Percentiles rank a stretch among this genome's conserved stretches.
These are phyloP conservation scores for Carpinus viminea DNA, from an alignment of 306 rosid species.

Conservation along the genomic window DNA sequence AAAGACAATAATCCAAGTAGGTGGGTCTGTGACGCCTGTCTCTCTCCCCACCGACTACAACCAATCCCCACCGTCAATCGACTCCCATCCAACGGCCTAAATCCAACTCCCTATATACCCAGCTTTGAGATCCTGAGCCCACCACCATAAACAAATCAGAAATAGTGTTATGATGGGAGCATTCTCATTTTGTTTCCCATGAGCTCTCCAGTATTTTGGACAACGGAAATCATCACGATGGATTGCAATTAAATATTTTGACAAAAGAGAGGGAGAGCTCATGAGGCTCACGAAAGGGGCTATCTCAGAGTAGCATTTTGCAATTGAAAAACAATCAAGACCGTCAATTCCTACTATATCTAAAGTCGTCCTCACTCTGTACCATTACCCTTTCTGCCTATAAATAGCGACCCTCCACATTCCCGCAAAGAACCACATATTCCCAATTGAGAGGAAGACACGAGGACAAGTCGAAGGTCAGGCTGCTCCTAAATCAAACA, in stretches of 20 bases:
- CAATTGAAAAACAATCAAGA: neutral
- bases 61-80: slow-evolving; percentile 14
- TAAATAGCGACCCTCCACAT: neutral
- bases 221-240: no score
- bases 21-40: slow-evolving; percentile 11
- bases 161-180: no score
- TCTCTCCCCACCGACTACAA: slow-evolving; percentile 25
- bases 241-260: neutral
- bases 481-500: neutral
- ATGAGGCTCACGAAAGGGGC: neutral
- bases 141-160: neutral
- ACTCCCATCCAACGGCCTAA: slow-evolving; percentile 23
- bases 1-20: neutral
- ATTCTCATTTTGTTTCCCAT: no score
- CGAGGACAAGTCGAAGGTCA: no score
- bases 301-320: neutral
- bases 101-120: neutral
- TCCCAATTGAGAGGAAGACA: neutral
- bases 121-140: neutral
- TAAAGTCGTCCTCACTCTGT: neutral
- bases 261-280: neutral
- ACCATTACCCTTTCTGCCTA: neutral
- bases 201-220: no score
- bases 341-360: neutral
- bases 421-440: neutral